Percentiles rank a stretch among this genome's conserved stretches.
Conservation (phyloP, 768 basidiomycete species). For the Podaxis pistillaris region DNA sequence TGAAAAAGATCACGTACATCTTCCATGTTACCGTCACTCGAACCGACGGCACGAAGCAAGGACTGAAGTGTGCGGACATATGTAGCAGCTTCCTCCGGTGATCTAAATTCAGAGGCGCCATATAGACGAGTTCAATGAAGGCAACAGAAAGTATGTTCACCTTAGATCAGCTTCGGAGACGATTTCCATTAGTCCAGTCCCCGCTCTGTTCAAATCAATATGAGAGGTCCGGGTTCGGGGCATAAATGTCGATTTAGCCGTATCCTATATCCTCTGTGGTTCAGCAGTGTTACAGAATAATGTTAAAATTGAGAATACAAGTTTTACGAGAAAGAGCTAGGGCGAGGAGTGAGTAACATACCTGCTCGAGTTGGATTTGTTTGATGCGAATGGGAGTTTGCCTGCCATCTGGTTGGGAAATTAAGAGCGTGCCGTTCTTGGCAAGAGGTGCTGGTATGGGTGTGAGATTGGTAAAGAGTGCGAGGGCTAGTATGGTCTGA, state of each 20-base stretch:
- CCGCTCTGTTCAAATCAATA: constrained; percentile 91
- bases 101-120: constrained; percentile 37
- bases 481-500: constrained; percentile 27
- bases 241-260: constrained; percentile 78
- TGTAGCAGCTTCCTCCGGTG: constrained; percentile 86
- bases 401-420: constrained; percentile 39
- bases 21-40: constrained; percentile 97
- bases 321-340: not conserved
- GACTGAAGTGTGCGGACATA: constrained; percentile 85
- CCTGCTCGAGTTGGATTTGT: constrained; percentile 96
- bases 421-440: constrained; percentile 48
- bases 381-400: constrained; percentile 57
- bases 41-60: constrained; percentile 76
- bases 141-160: constrained; percentile 29
- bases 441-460: constrained; percentile 71
- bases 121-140: not conserved
- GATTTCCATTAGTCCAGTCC: constrained; percentile 90
- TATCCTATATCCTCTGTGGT: constrained; percentile 56
- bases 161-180: constrained; percentile 92
- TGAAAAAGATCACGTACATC: constrained; percentile 49
- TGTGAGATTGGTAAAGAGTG: not conserved
- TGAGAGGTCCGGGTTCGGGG: constrained; percentile 47
- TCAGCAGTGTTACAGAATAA: not conserved
- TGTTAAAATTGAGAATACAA: not conserved
- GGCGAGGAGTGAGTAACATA: constrained; percentile 27